A percentile compares a stretch with the other conserved stretches of the same genome.
Conservation (phyloP, 352 stramenopile genomes). For the Globisporangium camurandrum region DNA sequence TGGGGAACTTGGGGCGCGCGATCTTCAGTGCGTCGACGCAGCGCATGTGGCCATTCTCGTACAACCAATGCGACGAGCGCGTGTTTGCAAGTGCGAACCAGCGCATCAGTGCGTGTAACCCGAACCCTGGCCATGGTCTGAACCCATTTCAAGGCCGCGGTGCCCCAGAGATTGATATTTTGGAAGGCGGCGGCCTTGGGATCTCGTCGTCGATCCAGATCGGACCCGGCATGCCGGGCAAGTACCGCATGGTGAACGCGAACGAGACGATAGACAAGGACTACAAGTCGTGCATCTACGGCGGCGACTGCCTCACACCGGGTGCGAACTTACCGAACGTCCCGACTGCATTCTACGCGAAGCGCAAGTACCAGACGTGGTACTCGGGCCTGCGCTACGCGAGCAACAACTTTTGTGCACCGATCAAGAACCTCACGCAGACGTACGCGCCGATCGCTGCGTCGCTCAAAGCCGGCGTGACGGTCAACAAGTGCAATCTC, state of each 20-base stretch:
- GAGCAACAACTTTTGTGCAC: constrained; percentile 43
- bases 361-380: constrained; percentile 35
- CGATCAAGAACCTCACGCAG: constrained; percentile 23
- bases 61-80: constrained; percentile 87
- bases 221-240: constrained; percentile 40
- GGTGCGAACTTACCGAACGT: constrained; percentile 54
- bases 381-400: constrained; percentile 52
- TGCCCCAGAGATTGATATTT: constrained; percentile 93
- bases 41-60: constrained; percentile 95
- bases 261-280: constrained; percentile 22
- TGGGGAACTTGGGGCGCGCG: constrained; percentile 92
- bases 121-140: constrained; percentile 87
- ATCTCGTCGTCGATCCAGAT: constrained; percentile 78
- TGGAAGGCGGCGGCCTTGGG: constrained; percentile 77
- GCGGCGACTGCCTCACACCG: constrained; percentile 27
- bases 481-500: constrained; percentile 32
- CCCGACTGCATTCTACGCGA: constrained; percentile 29
- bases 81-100: constrained; percentile 71
- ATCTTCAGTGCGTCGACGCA: constrained; percentile 92
- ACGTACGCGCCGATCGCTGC: constrained; percentile 32
- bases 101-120: constrained; percentile 86
- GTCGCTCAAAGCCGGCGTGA: constrained; percentile 41
- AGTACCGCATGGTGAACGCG: constrained; percentile 33
- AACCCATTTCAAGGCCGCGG: constrained; percentile 85
- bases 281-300: constrained; percentile 36